Percentiles rank a stretch among this genome's conserved stretches.
Evolutionary conservation across 352 stramenopile genomes (phyloP).

Genomic region (Globisporangium abappressorium): DNA sequence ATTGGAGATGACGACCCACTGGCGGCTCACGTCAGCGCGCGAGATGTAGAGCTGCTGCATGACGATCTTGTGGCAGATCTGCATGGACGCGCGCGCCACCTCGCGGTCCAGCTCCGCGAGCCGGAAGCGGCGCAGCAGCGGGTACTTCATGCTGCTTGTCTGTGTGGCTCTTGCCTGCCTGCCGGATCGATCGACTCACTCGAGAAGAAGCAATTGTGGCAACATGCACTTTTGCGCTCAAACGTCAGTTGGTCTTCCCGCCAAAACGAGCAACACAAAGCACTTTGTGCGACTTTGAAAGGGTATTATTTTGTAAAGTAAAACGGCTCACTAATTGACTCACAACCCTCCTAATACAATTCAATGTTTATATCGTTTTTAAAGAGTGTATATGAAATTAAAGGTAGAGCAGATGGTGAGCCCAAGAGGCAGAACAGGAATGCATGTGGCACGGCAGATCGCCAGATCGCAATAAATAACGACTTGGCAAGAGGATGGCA

Average conservation of each 20-base stretch:
- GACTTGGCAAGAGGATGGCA: not conserved
- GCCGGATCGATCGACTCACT: constrained; percentile 1
- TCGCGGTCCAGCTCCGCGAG: constrained; percentile 59
- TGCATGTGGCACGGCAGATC: not conserved
- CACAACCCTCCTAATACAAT: not conserved
- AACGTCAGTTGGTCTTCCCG: constrained; percentile 8
- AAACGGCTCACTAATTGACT: too few species aligned
- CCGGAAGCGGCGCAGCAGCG: constrained; percentile 59
- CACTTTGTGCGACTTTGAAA: not conserved
- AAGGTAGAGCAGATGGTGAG: not conserved
- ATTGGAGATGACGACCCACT: constrained; percentile 86
- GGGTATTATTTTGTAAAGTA: not conserved
- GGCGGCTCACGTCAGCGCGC: constrained; percentile 57
- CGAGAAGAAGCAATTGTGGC: constrained; percentile 2
- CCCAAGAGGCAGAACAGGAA: constrained; percentile 7
- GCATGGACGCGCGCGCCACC: constrained; percentile 71
- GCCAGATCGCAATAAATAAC: not conserved
- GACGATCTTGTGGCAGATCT: constrained; percentile 81
- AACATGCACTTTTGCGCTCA: constrained; percentile 1
- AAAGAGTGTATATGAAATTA: not conserved
- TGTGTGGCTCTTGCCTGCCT: not conserved
- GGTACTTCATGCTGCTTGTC: constrained; percentile 45
- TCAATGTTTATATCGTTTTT: not conserved
- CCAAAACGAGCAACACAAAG: constrained; percentile 1
- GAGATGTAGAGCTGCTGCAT: constrained; percentile 89